Percentiles rank a stretch among this genome's conserved stretches.
phyloP scores from a whole-genome alignment of 2,329 filamentous ascomycete genomes.

The Trichoderma koningii region DNA sequence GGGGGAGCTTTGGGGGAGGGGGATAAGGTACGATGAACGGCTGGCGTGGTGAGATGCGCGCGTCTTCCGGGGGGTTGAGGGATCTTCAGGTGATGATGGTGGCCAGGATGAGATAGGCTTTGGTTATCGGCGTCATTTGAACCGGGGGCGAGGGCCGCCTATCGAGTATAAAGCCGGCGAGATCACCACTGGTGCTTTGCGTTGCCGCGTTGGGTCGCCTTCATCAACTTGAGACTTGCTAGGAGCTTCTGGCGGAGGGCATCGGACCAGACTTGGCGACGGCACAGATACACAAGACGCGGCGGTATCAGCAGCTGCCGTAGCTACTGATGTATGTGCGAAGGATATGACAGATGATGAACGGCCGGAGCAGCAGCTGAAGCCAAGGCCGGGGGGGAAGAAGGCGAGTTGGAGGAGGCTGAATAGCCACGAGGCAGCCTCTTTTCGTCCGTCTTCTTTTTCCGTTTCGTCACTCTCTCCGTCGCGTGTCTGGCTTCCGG shows the following conservation, averaged over 20 bases:
- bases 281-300: conserved; percentile 6
- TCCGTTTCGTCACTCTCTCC: no score
- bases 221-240: conserved; percentile 9
- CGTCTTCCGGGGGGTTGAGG: not conserved
- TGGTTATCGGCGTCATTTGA: conserved; percentile 60
- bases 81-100: conserved; percentile 53
- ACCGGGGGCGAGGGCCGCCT: conserved; percentile 28
- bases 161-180: conserved; percentile 11
- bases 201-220: not conserved
- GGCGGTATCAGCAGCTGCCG: conserved; percentile 15
- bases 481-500: conserved; percentile 18
- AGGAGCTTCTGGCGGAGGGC: conserved; percentile 11
- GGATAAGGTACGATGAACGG: conserved; percentile 27
- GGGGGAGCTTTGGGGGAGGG: conserved; percentile 8
- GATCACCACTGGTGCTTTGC: not conserved
- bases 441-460: not conserved
- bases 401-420: conserved; percentile 5
- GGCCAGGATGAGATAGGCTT: conserved; percentile 59
- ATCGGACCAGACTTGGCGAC: conserved; percentile 21
- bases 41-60: conserved; percentile 15
- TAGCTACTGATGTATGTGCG: not conserved
- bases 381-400: conserved; percentile 12
- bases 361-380: conserved; percentile 8
- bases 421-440: not conserved
- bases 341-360: conserved; percentile 25